A percentile compares a stretch with the other conserved stretches of the same genome.
These are phyloP conservation scores for Gossypium turneri DNA, from an alignment of 345 rosid species.

Conservation along the genomic window DNA sequence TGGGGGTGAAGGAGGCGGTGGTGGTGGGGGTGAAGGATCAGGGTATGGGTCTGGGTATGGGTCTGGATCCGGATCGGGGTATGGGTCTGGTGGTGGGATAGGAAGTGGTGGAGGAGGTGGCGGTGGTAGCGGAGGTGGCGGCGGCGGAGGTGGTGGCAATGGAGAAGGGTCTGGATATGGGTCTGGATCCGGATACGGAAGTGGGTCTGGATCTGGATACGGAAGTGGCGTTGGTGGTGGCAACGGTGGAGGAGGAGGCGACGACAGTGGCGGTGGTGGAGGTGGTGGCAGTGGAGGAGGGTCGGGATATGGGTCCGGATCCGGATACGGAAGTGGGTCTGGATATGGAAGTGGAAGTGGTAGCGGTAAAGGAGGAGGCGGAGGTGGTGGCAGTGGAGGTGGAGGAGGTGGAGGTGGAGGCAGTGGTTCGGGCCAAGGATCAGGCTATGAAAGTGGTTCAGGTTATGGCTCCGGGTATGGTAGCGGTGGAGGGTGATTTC, in stretches of 20 bases:
- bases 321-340: too few relatives aligned
- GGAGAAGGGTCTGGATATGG: slow-evolving; percentile 22
- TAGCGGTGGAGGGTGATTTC: too few relatives aligned
- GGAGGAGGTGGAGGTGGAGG: too few relatives aligned
- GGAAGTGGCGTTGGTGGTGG: slow-evolving; percentile 27
- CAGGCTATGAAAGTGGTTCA: too few relatives aligned
- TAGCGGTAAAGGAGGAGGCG: too few relatives aligned
- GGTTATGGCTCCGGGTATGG: too few relatives aligned
- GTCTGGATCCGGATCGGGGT: not conserved
- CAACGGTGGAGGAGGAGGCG: slow-evolving; percentile 20
- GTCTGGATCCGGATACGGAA: not conserved
- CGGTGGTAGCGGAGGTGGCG: slow-evolving; percentile 4
- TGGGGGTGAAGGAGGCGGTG: slow-evolving; percentile 22
- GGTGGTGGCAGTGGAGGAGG: slow-evolving; percentile 21
- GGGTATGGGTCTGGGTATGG: slow-evolving; percentile 17
- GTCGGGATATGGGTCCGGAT: not conserved
- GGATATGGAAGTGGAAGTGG: too few relatives aligned
- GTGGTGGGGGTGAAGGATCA: slow-evolving; percentile 30
- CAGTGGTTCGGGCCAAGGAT: too few relatives aligned
- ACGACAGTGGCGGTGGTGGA: slow-evolving; percentile 31
- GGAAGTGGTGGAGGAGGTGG: slow-evolving; percentile 33
- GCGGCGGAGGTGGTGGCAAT: slow-evolving; percentile 24
- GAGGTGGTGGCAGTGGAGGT: too few relatives aligned
- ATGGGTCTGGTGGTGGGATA: slow-evolving; percentile 15
- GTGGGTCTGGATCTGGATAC: not conserved